Conservation (phyloP, 208 protist genomes). For the Leishmania tropica region DNA sequence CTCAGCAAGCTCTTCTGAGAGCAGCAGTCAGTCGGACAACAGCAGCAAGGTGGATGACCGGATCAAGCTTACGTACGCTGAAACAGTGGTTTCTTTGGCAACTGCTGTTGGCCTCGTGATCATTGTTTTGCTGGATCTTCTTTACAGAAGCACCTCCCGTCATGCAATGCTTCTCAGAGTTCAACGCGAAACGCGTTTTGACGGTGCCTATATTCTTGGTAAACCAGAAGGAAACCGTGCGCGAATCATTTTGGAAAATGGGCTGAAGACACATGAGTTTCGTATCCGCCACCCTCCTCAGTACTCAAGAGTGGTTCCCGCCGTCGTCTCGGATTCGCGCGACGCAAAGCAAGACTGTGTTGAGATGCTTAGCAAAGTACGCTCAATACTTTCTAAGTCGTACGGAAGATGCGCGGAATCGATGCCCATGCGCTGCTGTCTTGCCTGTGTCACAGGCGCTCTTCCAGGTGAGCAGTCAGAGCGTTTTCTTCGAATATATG, state of each 20-base stretch:
- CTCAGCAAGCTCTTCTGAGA: conserved; percentile 1
- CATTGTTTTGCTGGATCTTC: conserved; percentile 56
- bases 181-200: conserved; percentile 76
- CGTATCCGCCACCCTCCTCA: conserved; percentile 66
- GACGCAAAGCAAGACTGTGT: conserved; percentile 74
- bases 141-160: conserved; percentile 59
- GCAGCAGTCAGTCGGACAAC: neutral
- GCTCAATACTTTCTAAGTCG: conserved; percentile 47
- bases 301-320: conserved; percentile 60
- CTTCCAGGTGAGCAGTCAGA: conserved; percentile 59
- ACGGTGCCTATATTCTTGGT: conserved; percentile 71
- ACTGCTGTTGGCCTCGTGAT: conserved; percentile 70
- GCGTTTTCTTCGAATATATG: conserved; percentile 81
- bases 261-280: conserved; percentile 63
- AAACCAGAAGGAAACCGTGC: conserved; percentile 46
- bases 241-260: conserved; percentile 72
- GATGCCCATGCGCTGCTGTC: conserved; percentile 90
- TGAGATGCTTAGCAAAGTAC: conserved; percentile 76
- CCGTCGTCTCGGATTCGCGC: conserved; percentile 65
- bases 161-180: conserved; percentile 55
- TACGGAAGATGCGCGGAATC: conserved; percentile 64
- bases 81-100: conserved; percentile 77
- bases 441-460: conserved; percentile 77
- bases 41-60: conserved; percentile 9
- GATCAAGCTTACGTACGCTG: conserved; percentile 58